These are phyloP conservation scores for Hansenula lynferdii DNA, from an alignment of 1,139 yeast species.

Conservation along the genomic window DNA sequence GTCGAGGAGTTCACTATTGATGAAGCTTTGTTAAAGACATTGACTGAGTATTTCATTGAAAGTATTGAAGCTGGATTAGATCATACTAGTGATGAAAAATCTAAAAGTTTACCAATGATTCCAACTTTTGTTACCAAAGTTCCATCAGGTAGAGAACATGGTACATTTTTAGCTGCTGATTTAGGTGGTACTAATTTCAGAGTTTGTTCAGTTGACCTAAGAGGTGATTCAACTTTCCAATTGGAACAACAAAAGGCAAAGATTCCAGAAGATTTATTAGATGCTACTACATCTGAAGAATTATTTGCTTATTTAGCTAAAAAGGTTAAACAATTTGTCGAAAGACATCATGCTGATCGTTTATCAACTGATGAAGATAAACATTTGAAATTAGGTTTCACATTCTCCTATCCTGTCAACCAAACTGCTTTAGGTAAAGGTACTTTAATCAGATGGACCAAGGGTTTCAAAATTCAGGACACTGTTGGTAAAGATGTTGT, in stretches of 20 bases:
- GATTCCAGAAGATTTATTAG: constrained; percentile 71
- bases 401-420: constrained; percentile 87
- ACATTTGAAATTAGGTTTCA: constrained; percentile 74
- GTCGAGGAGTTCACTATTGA: constrained; percentile 51
- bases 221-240: constrained; percentile 76
- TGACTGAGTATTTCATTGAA: constrained; percentile 60
- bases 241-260: constrained; percentile 68
- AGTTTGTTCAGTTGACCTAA: constrained; percentile 75
- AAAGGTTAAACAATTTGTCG: constrained; percentile 57
- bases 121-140: constrained; percentile 78
- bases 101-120: constrained; percentile 71
- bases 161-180: constrained; percentile 76
- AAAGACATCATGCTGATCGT: constrained; percentile 53
- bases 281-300: constrained; percentile 44
- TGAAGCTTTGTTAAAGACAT: constrained; percentile 45
- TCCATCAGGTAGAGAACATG: constrained; percentile 79
- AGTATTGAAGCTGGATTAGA: constrained; percentile 61
- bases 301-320: constrained; percentile 73
- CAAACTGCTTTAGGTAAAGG: constrained; percentile 80
- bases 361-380: constrained; percentile 20
- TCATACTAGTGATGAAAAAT: constrained; percentile 4
- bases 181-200: constrained; percentile 88
- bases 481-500: constrained; percentile 83
- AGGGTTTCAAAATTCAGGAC: constrained; percentile 84
- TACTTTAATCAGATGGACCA: constrained; percentile 87